These are phyloP conservation scores for Phytophthora brassicae DNA, from an alignment of 352 stramenopile species.

Conservation along the genomic window DNA sequence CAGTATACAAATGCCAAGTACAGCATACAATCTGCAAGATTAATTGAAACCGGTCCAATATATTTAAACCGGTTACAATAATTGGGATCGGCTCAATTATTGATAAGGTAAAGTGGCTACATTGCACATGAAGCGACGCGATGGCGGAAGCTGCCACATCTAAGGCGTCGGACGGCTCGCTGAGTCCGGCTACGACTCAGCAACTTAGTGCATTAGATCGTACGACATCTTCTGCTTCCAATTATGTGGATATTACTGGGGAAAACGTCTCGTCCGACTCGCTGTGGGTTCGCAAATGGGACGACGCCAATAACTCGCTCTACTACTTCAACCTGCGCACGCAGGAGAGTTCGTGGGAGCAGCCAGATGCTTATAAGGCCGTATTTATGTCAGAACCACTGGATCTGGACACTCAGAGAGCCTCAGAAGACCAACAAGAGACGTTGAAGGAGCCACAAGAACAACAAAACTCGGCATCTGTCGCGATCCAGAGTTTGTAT, in stretches of 20 bases:
- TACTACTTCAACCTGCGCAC: slow-evolving; percentile 41
- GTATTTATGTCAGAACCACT: slow-evolving; percentile 26
- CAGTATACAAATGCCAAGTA: slow-evolving; percentile 13
- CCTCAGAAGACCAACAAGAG: neutral
- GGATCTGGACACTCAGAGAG: slow-evolving; percentile 6
- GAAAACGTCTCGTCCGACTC: slow-evolving; percentile 5
- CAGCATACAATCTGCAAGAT: slow-evolving; percentile 1
- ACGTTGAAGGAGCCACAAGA: neutral
- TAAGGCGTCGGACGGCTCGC: neutral
- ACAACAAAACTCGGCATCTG: slow-evolving; percentile 9
- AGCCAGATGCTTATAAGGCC: slow-evolving; percentile 27
- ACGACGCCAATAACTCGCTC: slow-evolving; percentile 25
- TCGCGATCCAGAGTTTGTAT: slow-evolving; percentile 44
- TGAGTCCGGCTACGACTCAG: neutral
- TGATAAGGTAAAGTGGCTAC: slow-evolving; percentile 22
- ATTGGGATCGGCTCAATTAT: neutral
- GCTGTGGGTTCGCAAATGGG: slow-evolving; percentile 39
- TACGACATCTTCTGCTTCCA: neutral
- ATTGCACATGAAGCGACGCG: slow-evolving; percentile 16
- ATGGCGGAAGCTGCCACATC: neutral
- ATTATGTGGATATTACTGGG: neutral
- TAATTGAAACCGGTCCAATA: neutral
- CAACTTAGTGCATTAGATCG: neutral
- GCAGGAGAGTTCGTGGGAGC: slow-evolving; percentile 36
- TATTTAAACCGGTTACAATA: slow-evolving; percentile 5